Conservation (phyloP, 257 asterid species). For the Prunella vulgaris region DNA sequence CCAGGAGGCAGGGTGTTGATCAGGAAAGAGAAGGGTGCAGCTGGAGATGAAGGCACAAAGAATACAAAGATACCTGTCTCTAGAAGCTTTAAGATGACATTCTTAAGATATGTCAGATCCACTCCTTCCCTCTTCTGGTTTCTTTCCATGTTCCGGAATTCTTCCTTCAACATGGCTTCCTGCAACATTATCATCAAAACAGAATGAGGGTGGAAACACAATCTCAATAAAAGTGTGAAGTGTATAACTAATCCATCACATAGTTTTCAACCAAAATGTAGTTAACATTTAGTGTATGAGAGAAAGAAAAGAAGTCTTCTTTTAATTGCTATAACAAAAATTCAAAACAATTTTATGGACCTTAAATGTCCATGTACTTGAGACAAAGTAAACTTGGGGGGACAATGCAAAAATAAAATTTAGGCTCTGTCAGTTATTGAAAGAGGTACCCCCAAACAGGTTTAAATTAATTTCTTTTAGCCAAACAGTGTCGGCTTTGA, state of each 20-base stretch:
- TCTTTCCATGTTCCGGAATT: conserved; percentile 89
- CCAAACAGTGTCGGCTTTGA: too few species aligned
- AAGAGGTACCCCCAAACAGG: not conserved
- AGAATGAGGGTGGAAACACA: conserved; percentile 10
- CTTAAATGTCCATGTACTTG: not conserved
- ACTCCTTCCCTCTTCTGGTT: conserved; percentile 96
- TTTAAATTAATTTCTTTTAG: too few species aligned
- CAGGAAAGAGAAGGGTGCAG: conserved; percentile 16
- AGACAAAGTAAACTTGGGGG: not conserved
- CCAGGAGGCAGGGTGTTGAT: not conserved
- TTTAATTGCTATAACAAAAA: not conserved
- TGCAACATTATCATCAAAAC: conserved; percentile 38
- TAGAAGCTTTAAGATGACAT: conserved; percentile 81
- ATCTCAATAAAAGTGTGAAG: not conserved
- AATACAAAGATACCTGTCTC: conserved; percentile 68
- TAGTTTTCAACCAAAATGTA: not conserved
- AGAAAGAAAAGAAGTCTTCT: not conserved
- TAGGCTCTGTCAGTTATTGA: not conserved
- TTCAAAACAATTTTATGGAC: not conserved
- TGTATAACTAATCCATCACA: conserved; percentile 3
- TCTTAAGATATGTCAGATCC: conserved; percentile 94
- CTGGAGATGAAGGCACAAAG: conserved; percentile 1
- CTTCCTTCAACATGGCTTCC: conserved; percentile 93
- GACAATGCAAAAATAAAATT: not conserved
- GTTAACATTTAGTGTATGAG: not conserved